Evolutionary conservation across 75 land plant genomes (phyloP).

Genomic region (Pinus tabuliformis): DNA sequence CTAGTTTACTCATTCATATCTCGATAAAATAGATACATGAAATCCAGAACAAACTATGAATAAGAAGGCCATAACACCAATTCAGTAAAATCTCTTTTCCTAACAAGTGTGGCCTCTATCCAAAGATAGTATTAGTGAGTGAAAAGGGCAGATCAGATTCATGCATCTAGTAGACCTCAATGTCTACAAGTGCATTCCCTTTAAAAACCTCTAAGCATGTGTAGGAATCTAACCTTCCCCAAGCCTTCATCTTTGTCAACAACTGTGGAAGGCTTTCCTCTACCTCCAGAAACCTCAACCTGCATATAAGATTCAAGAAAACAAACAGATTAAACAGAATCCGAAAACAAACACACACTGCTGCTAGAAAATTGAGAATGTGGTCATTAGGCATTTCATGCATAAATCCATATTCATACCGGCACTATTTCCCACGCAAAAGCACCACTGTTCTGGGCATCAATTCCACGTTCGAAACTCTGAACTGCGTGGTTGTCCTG

Average conservation of each 20-base stretch:
- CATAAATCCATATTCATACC: conserved; percentile 28
- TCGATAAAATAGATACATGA: background rate
- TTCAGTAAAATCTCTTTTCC: no score
- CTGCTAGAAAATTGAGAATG: background rate
- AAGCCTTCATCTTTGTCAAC: conserved; percentile 89
- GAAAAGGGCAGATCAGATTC: no score
- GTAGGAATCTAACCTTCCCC: conserved; percentile 59
- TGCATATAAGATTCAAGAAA: conserved; percentile 20
- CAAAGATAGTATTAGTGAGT: no score
- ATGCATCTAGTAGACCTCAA: no score
- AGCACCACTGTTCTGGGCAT: conserved; percentile 74
- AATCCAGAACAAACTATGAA: background rate
- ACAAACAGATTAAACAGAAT: background rate
- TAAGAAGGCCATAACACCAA: no score
- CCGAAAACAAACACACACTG: background rate
- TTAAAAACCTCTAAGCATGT: background rate
- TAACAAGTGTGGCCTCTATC: no score
- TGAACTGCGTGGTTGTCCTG: conserved; percentile 87
- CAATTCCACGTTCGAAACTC: conserved; percentile 92
- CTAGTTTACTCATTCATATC: background rate
- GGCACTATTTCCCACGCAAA: conserved; percentile 95
- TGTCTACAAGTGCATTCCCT: no score
- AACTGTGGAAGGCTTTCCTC: conserved; percentile 64
- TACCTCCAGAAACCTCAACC: conserved; percentile 86
- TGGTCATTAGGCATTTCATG: background rate